Evolutionary conservation across 768 basidiomycete genomes (phyloP).

Genomic region (Leccinellum albellum): DNA sequence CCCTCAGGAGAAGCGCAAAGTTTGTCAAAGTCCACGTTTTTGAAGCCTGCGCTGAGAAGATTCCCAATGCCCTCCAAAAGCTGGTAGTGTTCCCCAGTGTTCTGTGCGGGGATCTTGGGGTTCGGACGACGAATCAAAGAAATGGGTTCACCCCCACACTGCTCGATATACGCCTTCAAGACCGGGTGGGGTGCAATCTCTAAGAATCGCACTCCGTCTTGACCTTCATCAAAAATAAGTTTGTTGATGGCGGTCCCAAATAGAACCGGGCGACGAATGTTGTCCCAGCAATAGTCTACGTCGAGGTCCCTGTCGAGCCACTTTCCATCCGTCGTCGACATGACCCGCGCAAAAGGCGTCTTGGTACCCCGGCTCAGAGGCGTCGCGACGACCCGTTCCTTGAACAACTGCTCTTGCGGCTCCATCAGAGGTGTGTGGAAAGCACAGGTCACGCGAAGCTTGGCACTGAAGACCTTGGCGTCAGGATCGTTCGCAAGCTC

Average conservation of each 20-base stretch:
- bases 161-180: slow-evolving; percentile 31
- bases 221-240: slow-evolving; percentile 27
- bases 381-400: slow-evolving; percentile 16
- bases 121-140: slow-evolving; percentile 30
- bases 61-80: slow-evolving; percentile 31
- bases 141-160: slow-evolving; percentile 31
- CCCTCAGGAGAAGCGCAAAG: slow-evolving; percentile 23
- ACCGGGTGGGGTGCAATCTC: slow-evolving; percentile 34
- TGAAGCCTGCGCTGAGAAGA: slow-evolving; percentile 29
- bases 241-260: slow-evolving; percentile 33
- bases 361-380: slow-evolving; percentile 19
- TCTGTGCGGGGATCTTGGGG: slow-evolving; percentile 27
- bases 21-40: slow-evolving; percentile 27
- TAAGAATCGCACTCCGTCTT: slow-evolving; percentile 26
- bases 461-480: slow-evolving; percentile 24
- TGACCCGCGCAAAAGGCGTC: slow-evolving; percentile 24
- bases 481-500: slow-evolving; percentile 25
- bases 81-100: slow-evolving; percentile 33
- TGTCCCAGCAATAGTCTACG: slow-evolving; percentile 34
- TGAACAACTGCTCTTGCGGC: slow-evolving; percentile 30
- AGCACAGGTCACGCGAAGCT: slow-evolving; percentile 32
- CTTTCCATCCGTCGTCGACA: slow-evolving; percentile 34
- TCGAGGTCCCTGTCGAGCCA: slow-evolving; percentile 28
- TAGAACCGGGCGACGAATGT: slow-evolving; percentile 33
- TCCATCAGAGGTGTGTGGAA: slow-evolving; percentile 38